A percentile compares a stretch with the other conserved stretches of the same genome.
phyloP scores from a whole-genome alignment of 192 early-diverging fungal genomes.

The Helicostylum pulchrum region DNA sequence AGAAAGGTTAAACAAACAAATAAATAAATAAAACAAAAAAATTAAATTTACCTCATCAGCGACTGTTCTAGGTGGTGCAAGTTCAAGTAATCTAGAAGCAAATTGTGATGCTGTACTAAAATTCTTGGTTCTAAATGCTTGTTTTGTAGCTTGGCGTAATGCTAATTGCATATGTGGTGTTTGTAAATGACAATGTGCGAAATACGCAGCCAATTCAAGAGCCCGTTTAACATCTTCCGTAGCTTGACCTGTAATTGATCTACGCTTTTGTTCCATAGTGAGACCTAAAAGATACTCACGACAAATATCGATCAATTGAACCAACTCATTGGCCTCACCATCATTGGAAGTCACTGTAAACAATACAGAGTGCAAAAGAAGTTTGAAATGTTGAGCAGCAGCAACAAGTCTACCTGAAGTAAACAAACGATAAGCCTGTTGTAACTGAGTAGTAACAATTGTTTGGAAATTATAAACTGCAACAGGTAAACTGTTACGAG shows the following conservation, averaged over 20 bases:
- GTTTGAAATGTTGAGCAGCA: slow-evolving; percentile 69
- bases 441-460: slow-evolving; percentile 64
- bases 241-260: slow-evolving; percentile 54
- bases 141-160: slow-evolving; percentile 83
- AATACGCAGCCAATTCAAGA: slow-evolving; percentile 93
- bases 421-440: slow-evolving; percentile 81
- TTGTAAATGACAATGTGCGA: slow-evolving; percentile 91
- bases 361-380: slow-evolving; percentile 74
- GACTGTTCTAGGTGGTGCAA: slow-evolving; percentile 73
- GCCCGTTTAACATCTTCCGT: slow-evolving; percentile 64
- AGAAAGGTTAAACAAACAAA: no score
- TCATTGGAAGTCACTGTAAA: slow-evolving; percentile 67
- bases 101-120: slow-evolving; percentile 83
- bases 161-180: slow-evolving; percentile 84
- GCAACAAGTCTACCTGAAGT: slow-evolving; percentile 81
- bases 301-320: slow-evolving; percentile 73
- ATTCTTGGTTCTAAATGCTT: slow-evolving; percentile 80
- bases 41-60: slow-evolving; percentile 78
- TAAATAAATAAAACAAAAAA: no score
- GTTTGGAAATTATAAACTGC: slow-evolving; percentile 53
- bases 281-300: slow-evolving; percentile 93
- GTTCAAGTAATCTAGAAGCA: slow-evolving; percentile 86
- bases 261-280: slow-evolving; percentile 78
- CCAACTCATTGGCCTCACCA: slow-evolving; percentile 71
- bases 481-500: slow-evolving; percentile 58